Evolutionary conservation across 306 rosid genomes (phyloP).

Genomic region (Hippophae tibetana): DNA sequence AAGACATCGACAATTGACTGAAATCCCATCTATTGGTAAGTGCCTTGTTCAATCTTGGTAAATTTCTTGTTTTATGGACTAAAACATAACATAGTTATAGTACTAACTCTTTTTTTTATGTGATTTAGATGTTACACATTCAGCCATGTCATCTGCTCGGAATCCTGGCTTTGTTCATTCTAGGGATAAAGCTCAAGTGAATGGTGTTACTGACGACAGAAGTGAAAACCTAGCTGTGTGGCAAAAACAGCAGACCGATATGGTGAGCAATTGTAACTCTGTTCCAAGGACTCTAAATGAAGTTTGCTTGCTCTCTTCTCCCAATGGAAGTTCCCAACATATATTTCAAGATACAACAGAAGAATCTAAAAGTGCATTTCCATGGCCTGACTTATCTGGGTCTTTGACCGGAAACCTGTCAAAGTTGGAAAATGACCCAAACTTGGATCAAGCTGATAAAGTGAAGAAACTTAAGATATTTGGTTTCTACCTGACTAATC

Average conservation of each 20-base stretch:
- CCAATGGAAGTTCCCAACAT: slow-evolving; percentile 39
- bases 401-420: slow-evolving; percentile 31
- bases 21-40: slow-evolving; percentile 47
- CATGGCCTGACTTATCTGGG: slow-evolving; percentile 37
- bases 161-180: slow-evolving; percentile 40
- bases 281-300: slow-evolving; percentile 42
- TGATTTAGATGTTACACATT: slow-evolving; percentile 35
- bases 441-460: slow-evolving; percentile 40
- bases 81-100: no score
- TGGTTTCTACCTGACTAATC: slow-evolving; percentile 57
- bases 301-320: slow-evolving; percentile 53
- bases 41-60: neutral
- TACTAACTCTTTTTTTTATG: neutral
- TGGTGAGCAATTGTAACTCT: slow-evolving; percentile 33
- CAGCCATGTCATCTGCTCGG: slow-evolving; percentile 46
- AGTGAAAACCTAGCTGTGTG: slow-evolving; percentile 36
- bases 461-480: slow-evolving; percentile 60
- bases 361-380: slow-evolving; percentile 45
- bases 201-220: slow-evolving; percentile 37
- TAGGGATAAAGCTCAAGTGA: slow-evolving; percentile 33
- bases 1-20: slow-evolving; percentile 67
- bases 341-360: slow-evolving; percentile 46
- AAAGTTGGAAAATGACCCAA: slow-evolving; percentile 30
- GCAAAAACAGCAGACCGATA: slow-evolving; percentile 47
- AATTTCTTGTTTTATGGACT: neutral